Conservation (phyloP, 441 rosid species). For the Syzygium malaccense region DNA sequence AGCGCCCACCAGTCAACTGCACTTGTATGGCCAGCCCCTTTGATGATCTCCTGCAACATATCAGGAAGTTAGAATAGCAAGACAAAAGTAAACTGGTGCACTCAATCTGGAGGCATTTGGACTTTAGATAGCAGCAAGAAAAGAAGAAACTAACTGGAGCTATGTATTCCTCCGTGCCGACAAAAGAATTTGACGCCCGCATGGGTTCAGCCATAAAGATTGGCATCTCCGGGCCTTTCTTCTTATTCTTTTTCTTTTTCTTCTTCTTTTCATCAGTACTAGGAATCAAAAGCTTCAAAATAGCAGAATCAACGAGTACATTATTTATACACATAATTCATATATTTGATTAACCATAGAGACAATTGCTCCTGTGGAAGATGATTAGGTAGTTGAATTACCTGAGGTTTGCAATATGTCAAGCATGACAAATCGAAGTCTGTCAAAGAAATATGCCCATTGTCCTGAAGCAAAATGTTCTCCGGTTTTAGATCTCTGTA, state of each 20-base stretch:
- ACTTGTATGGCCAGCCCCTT: conserved; percentile 91
- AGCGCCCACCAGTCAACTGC: conserved; percentile 99
- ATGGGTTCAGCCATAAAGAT: conserved; percentile 92
- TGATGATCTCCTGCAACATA: conserved; percentile 70
- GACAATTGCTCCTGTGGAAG: not conserved
- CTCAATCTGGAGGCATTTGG: not conserved
- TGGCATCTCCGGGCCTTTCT: conserved; percentile 44
- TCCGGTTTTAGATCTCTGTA: conserved; percentile 97
- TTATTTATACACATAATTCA: not conserved
- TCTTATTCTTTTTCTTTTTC: conserved; percentile 25
- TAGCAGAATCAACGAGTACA: not conserved
- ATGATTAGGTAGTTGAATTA: conserved; percentile 3
- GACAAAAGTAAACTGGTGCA: not conserved
- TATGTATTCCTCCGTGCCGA: conserved; percentile 96
- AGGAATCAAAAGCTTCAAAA: conserved; percentile 63
- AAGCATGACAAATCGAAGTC: conserved; percentile 94
- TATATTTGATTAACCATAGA: not conserved
- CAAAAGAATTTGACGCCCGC: conserved; percentile 97
- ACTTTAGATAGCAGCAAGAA: not conserved
- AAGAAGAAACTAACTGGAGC: conserved; percentile 64
- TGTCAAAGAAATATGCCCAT: conserved; percentile 74
- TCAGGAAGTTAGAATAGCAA: not conserved
- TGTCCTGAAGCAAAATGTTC: conserved; percentile 67
- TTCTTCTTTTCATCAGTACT: conserved; percentile 46
- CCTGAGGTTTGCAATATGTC: conserved; percentile 97